Percentiles rank a stretch among this genome's conserved stretches.
Conservation (phyloP, 2,329 filamentous ascomycete species). For the Neurospora sp. region DNA sequence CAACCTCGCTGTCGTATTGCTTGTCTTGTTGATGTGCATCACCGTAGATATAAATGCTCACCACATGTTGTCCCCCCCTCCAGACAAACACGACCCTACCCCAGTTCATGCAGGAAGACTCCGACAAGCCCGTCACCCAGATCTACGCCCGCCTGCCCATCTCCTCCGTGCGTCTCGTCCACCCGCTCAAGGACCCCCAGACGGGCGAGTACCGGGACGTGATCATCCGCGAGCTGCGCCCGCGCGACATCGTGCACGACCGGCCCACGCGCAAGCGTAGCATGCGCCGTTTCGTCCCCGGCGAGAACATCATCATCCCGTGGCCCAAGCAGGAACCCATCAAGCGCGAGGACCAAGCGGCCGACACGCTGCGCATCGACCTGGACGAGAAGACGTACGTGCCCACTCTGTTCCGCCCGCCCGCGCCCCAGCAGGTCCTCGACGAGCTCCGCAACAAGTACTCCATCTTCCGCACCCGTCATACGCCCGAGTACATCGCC, state of each 20-base stretch:
- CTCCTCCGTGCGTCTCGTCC: conserved; percentile 69
- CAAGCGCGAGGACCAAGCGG: conserved; percentile 42
- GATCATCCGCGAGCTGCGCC: conserved; percentile 62
- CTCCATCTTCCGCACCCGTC: conserved; percentile 70
- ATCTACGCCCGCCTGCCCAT: conserved; percentile 53
- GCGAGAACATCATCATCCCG: conserved; percentile 63
- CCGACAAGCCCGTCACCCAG: conserved; percentile 31
- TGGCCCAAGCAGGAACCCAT: conserved; percentile 55
- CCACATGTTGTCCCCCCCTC: background rate
- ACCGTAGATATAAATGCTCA: background rate
- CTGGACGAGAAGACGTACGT: conserved; percentile 68
- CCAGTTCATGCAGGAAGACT: conserved; percentile 29
- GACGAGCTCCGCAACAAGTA: conserved; percentile 81
- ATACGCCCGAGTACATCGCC: conserved; percentile 63
- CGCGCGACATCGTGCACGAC: conserved; percentile 39
- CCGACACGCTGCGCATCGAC: conserved; percentile 67
- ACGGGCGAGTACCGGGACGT: conserved; percentile 62
- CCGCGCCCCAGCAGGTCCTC: conserved; percentile 69
- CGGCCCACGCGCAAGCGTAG: conserved; percentile 36
- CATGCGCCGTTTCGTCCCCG: conserved; percentile 55
- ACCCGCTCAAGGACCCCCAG: conserved; percentile 57
- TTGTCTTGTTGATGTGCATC: background rate
- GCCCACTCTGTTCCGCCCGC: conserved; percentile 66
- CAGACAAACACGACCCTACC: conserved; percentile 30
- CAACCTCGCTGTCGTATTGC: background rate